These are phyloP conservation scores for Nicotiana obtusifolia DNA, from an alignment of 257 asterid species.

Conservation along the genomic window DNA sequence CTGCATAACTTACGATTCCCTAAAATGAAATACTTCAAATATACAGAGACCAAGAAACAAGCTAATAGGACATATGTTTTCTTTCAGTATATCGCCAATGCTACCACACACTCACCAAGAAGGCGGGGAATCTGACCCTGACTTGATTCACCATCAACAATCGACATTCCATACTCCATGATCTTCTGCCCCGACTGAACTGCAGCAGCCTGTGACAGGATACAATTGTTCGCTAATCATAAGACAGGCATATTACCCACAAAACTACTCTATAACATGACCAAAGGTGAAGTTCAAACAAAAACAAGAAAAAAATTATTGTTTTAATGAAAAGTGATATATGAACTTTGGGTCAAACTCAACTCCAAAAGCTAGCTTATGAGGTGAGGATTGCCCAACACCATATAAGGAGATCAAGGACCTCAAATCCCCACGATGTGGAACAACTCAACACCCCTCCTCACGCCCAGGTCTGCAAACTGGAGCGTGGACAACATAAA, in stretches of 20 bases:
- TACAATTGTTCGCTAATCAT: slow-evolving; percentile 4
- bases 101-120: slow-evolving; percentile 54
- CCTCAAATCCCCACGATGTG: too few species aligned
- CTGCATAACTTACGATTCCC: not conserved
- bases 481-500: too few species aligned
- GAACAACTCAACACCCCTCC: too few species aligned
- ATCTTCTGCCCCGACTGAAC: slow-evolving; percentile 67
- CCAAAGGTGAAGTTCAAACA: slow-evolving; percentile 3
- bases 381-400: too few species aligned
- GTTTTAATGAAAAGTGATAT: not conserved
- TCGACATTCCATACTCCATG: slow-evolving; percentile 73
- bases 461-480: too few species aligned
- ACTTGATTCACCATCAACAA: slow-evolving; percentile 53
- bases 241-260: not conserved
- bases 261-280: slow-evolving; percentile 4
- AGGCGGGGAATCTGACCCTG: slow-evolving; percentile 91
- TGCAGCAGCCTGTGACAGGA: slow-evolving; percentile 64
- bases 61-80: not conserved
- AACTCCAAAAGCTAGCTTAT: too few species aligned
- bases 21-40: not conserved
- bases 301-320: not conserved
- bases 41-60: not conserved
- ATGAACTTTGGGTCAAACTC: too few species aligned
- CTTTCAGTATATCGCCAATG: not conserved
- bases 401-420: too few species aligned